Conservation (phyloP, 257 asterid genomes). For the Oldenlandia corymbosa region DNA sequence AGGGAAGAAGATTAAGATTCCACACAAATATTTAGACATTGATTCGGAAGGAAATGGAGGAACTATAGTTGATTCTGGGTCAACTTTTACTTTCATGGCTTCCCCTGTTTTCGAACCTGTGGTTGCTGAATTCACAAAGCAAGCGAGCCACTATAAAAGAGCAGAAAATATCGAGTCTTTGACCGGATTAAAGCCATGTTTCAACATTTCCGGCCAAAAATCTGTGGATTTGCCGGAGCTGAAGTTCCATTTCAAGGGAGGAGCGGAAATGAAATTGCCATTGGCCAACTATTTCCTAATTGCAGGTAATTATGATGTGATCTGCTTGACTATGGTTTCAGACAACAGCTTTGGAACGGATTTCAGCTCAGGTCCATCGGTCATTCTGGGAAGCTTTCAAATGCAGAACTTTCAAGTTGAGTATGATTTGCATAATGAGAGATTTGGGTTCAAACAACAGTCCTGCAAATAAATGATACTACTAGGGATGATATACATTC, state of each 20-base stretch:
- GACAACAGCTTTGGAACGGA: constrained; percentile 38
- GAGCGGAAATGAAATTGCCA: constrained; percentile 65
- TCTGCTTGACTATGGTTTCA: constrained; percentile 57
- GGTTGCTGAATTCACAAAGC: constrained; percentile 33
- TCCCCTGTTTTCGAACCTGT: constrained; percentile 35
- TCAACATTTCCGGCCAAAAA: constrained; percentile 41
- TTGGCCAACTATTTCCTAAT: constrained; percentile 54
- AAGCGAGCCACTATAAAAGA: constrained; percentile 46
- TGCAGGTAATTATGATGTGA: constrained; percentile 30
- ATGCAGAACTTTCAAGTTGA: constrained; percentile 80
- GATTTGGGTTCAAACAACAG: constrained; percentile 64
- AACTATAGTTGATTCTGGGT: constrained; percentile 82
- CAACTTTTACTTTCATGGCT: constrained; percentile 61
- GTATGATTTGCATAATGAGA: constrained; percentile 62
- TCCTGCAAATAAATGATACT: constrained; percentile 35
- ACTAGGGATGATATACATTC: not conserved
- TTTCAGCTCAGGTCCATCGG: constrained; percentile 50
- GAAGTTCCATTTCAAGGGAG: constrained; percentile 76
- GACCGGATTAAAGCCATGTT: constrained; percentile 69
- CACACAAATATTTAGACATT: constrained; percentile 35
- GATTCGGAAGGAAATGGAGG: constrained; percentile 67
- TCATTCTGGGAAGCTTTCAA: constrained; percentile 74
- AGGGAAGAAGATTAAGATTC: constrained; percentile 43
- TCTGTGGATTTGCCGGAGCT: constrained; percentile 42
- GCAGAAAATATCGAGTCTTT: constrained; percentile 36